Evolutionary conservation across 106 monocot species (phyloP).

Genomic region (Dioscorea zingiberensis): DNA sequence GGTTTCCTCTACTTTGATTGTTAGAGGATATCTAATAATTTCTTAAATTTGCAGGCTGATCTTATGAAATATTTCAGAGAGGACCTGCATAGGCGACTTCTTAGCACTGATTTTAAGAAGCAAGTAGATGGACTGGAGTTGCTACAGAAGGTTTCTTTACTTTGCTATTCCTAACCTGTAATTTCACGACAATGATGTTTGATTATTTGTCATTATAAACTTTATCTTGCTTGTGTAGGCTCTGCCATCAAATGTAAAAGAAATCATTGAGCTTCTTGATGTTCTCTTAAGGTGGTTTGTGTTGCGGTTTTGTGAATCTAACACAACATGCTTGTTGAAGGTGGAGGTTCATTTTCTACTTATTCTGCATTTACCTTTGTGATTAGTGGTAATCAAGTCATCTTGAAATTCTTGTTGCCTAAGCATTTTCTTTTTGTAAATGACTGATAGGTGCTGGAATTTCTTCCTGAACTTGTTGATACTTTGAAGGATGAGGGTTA

Average conservation of each 20-base stretch:
- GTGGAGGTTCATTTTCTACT: slow-evolving; percentile 24
- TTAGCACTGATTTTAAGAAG: slow-evolving; percentile 94
- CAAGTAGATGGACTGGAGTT: slow-evolving; percentile 98
- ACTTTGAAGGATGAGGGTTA: slow-evolving; percentile 77
- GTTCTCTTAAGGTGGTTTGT: slow-evolving; percentile 98
- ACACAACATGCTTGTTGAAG: slow-evolving; percentile 97
- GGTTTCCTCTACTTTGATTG: too few relatives aligned
- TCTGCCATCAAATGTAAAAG: slow-evolving; percentile 60
- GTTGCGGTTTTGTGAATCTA: slow-evolving; percentile 93
- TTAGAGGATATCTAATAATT: too few relatives aligned
- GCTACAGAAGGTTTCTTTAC: slow-evolving; percentile 71
- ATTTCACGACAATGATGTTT: not conserved
- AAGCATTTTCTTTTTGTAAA: not conserved
- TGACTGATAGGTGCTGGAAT: slow-evolving; percentile 70
- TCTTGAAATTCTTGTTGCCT: not conserved
- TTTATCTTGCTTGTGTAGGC: slow-evolving; percentile 30
- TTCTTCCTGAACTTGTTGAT: slow-evolving; percentile 85
- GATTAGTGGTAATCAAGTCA: not conserved
- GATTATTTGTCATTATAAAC: not conserved
- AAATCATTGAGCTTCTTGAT: slow-evolving; percentile 93
- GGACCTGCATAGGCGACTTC: slow-evolving; percentile 76
- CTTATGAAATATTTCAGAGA: slow-evolving; percentile 84
- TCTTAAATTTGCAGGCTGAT: slow-evolving; percentile 44
- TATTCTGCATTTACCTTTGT: not conserved
- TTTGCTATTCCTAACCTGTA: not conserved